Base-by-base conservation (phyloP, 176 grass and related monocot genomes). In the Elymus sibiricus region DNA sequence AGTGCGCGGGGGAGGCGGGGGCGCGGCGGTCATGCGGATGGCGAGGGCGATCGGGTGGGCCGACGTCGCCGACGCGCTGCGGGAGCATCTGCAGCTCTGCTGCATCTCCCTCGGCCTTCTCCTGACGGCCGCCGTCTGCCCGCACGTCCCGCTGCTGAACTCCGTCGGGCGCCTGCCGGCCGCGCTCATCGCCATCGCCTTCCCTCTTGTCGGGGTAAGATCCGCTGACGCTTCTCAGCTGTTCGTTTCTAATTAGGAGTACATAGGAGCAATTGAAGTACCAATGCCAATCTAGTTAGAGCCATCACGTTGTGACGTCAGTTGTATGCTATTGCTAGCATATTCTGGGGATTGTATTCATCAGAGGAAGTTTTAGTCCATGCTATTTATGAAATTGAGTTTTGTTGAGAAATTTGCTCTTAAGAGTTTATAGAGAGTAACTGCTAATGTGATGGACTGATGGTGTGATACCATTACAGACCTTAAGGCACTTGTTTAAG, bases 171-270 rank as follows among this genome's bases (percentile, higher is more conserved):
- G 78, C 22, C 86, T 95, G 34, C 96, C 90, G 90, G 88, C 84
- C 29, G 77, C 73, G 1, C 89, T 94, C 58, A 88, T 98, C 56
- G 84, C 96, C 24, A 47, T 98, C 25, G 96, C 96, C 17, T 98
- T 98, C 78, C 96, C 96, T 65, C 96, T 98, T 62, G 91, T 98
- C n/a, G 96, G 96, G 83, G 96, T 98, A 94, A 90, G 71, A 74
- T 47, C 6, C 7, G 46, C 22, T 0, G 25, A 61, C 80, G 77
- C 56, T 40, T 58, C 55, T 12, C n/a, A 21, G 11, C 64, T 66
- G 24, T 74, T 80, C 16, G 63, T 12, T 83, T 60, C 11, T 16
- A 72, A 11, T 31, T 51, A 32, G 27, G 44, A 56, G 7, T 64
- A 68, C 59, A 11, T 46, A 28, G 13, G 28, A 49, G 29, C 58